Evolutionary conservation across 257 asterid genomes (phyloP), one percentile per base, ranked within the genome.

Genomic region (Echium plantagineum): DNA sequence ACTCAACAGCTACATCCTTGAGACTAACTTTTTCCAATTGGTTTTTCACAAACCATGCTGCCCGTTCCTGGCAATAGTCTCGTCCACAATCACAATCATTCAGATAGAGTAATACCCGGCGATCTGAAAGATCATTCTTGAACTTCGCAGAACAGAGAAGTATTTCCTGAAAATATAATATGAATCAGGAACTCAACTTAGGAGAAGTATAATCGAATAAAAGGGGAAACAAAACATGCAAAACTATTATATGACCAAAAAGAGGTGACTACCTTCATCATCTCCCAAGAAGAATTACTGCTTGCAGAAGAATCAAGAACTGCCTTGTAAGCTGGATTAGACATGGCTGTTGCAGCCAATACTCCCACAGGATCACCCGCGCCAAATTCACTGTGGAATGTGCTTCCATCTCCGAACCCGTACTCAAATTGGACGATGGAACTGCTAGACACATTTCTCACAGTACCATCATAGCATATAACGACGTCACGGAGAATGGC

Each of bases 311-410:
- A 93, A 86, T 93, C 98, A 62, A 93, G 80, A 48, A 93, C 98
- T 9, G 98, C 98, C 80, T 93, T 93, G 80, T 93, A 93, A 4
- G 98, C 98, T 26, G 98, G 98, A 81, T 89, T 93, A 31, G 98
- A 93, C 97, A 93, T 93, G 55, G 98, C 97, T 62, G 98, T 93
- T 64, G 98, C 97, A 67, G 97, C 97, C 73, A 93, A 78, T 9
- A 93, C 98, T 63, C 98, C 98, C 59, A 93, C 97, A 53, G 97
- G 98, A 58, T 93, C 98, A 60, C 98, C 97, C 69, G 98, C 94
- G 64, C 91, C 83, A 72, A 86, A 93, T 73, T 89, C 94, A 74
- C 77, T 82, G 19, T 28, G 79, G 66, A 59, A 71, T 63, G 69
- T 22, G 18, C 73, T 78, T 35, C 77, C 83, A 77, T 67, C 66